Evolutionary conservation across 2,329 filamentous ascomycete species (phyloP), one percentile per base, ranked within the genome.

Genomic region (Malbranchea zuffiana): DNA sequence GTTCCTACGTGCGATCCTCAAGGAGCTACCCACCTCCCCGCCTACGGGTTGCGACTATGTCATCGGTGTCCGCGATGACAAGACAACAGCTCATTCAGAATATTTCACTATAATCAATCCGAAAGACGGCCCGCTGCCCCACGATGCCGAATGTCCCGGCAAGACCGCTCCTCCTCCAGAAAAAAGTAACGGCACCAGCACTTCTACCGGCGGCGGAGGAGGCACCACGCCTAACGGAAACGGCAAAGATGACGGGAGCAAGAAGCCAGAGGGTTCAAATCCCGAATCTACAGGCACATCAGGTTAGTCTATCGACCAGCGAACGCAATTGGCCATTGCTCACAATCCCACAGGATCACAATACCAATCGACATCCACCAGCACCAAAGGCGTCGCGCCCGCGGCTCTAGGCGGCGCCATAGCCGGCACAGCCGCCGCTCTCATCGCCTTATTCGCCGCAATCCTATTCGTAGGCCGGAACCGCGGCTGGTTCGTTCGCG

Each of bases 81-180:
- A 42, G n/a, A 34, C 23, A 6, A 16, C 17, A 6, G 30, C 30
- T 4, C 16, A 37, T 26, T 44, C 42, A 11, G 31, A 18, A 7
- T 44, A 43, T 32, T 44, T 44, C 30, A 33, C 36, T 7, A 43
- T 44, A 18, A 30, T 43, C 25, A 42, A 44, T 33, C 24, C 25
- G 20, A 39, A 35, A 24, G 40, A 43, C 12, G 37, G 38, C 28
- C 40, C 37, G 17, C 17, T 44, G 16, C 21, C 37, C 15, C 8
- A 29, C 11, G 31, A 40, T 28, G 15, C 33, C 12, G 13, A 7
- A 17, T 42, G 42, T 10, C 42, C 40, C 13, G 20, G 13, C 12
- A 23, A 11, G 1, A 5, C 18, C 4, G 27, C 28, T 8, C 16
- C 18, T 20, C 16, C 25, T 5, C 29, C 31, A n/a, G 31, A 11